Conservation (phyloP, 257 asterid genomes). For the Rubia yunnanensis region DNA sequence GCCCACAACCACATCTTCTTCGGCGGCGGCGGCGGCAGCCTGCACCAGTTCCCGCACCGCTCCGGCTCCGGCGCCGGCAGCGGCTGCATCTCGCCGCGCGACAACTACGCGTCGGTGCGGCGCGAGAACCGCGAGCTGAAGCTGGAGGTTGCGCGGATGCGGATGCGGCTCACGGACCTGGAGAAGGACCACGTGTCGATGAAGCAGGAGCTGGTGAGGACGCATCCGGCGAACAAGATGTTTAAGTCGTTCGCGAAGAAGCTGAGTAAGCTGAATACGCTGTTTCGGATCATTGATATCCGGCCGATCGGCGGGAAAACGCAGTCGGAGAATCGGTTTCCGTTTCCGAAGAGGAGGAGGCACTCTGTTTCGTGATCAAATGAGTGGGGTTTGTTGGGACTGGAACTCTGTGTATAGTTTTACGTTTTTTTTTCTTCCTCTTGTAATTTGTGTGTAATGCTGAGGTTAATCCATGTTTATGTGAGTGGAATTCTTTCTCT, state of each 20-base stretch:
- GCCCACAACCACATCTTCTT: conserved; percentile 61
- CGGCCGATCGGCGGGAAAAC: conserved; percentile 40
- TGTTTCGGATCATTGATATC: conserved; percentile 55
- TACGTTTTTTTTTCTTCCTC: no score
- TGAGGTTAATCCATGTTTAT: conserved; percentile 1
- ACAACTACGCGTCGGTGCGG: conserved; percentile 90
- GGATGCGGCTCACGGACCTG: conserved; percentile 91
- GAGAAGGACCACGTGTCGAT: conserved; percentile 91
- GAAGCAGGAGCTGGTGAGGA: conserved; percentile 75
- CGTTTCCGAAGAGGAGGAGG: conserved; percentile 72
- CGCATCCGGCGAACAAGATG: conserved; percentile 63
- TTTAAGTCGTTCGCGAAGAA: conserved; percentile 71
- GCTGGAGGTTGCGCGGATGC: conserved; percentile 91
- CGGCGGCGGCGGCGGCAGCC: conserved; percentile 37
- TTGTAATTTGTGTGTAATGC: conserved; percentile 15
- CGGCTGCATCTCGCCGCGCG: conserved; percentile 91
- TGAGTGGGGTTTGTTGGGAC: conserved; percentile 14
- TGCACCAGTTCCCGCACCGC: conserved; percentile 51
- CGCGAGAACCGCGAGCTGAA: conserved; percentile 88
- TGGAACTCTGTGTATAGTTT: conserved; percentile 22
- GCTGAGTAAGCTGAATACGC: conserved; percentile 49
- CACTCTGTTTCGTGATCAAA: conserved; percentile 62
- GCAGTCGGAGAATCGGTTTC: conserved; percentile 44
- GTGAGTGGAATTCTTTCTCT: background rate
- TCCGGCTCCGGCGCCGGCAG: conserved; percentile 88